Base-by-base conservation (phyloP, 768 basidiomycete genomes). In the Boletus rufocinnamomeus region DNA sequence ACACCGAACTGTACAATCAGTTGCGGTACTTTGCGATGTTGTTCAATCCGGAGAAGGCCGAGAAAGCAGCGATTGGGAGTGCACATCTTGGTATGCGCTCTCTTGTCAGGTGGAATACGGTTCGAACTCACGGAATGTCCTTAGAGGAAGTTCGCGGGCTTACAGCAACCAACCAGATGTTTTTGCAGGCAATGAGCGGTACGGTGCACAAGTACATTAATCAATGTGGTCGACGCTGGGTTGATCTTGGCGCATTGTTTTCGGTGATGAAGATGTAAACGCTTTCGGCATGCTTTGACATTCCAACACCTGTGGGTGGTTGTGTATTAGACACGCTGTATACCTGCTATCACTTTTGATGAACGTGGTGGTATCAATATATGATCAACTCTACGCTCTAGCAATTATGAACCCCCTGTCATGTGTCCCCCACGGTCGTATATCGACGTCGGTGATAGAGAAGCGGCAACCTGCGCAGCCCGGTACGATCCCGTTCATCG, bases 221-320 rank as follows among this genome's bases (percentile, higher is more conserved):
- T 60, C 84, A 87, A 69, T 94, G 88, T 72, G 95, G 92, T 38
- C 80, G 95, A 62, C 83, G 93, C 57, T 98, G 92, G 88, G 92
- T 99, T 19, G 86, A 92, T 64, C 80, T 99, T 64, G 77, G 79
- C 38, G 68, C 78, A 5, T 75, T 99, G 52, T 98, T 99, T 75
- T 86, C 89, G 32, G 89, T 86, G 68, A 88, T 95, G 85, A 88
- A 83, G 63, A 32, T 85, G 50, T 87, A 68, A 73, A 57, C 16
- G 35, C 35, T 45, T 23, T 61, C 11, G 37, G 21, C 43, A 50
- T 50, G 25, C 5, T 41, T 27, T 21, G 25, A 48, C 10, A 27
- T 7, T 7, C 21, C 11, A 11, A 32, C 11, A 11, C 41, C 50
- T 21, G 44, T 53, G 34, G 40, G 34, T 19, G 32, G 32, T 32